Base-by-base conservation (phyloP, 495 filamentous ascomycete species). In the Daldinia childiae region DNA sequence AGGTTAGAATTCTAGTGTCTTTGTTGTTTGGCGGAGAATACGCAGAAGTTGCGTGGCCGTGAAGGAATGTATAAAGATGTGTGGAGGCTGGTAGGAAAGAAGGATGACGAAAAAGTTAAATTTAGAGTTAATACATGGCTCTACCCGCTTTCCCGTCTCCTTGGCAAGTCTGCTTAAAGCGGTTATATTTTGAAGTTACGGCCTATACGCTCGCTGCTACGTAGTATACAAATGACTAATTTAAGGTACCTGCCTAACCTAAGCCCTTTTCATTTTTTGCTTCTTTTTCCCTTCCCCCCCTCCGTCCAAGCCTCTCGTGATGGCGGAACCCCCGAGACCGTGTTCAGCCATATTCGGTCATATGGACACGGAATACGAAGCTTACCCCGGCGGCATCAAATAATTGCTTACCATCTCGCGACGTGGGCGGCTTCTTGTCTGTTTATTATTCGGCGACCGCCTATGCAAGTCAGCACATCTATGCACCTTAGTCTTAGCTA, bases 321-420 rank as follows among this genome's bases (percentile, higher is more conserved):
- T 55, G 5, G 38, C 45, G 55, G 64, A 64, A 26, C n/a, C 34
- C 17, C 61, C 61, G 61, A 55, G 55, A 56, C 52, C 59, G 38
- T 61, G 61, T 58, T 52, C 12, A 60, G 32, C 24, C 21, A 27
- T 21, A 43, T n/a, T 29, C 26, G 17, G 70, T 72, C 64, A 72
- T 72, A 64, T 61, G 70, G 51, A 14, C 45, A n/a, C 43, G 3
- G 19, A 72, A 72, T 68, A 72, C 70, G 70, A 72, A 65, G 15
- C 60, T 57, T 58, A 50, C 48, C 29, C 24, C 15, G 55, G 29
- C 27, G 21, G 38, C 57, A 39, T 62, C 55, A 38, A 62, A 38
- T 60, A 29, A 48, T 50, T 56, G 38, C 41, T 48, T 45, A 50
- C 38, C 55, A 61, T 68, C 29, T 54, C n/a, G 45, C 58, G 61